Conservation (phyloP, 208 protist genomes). For the Acanthamoeba lenticulata region DNA sequence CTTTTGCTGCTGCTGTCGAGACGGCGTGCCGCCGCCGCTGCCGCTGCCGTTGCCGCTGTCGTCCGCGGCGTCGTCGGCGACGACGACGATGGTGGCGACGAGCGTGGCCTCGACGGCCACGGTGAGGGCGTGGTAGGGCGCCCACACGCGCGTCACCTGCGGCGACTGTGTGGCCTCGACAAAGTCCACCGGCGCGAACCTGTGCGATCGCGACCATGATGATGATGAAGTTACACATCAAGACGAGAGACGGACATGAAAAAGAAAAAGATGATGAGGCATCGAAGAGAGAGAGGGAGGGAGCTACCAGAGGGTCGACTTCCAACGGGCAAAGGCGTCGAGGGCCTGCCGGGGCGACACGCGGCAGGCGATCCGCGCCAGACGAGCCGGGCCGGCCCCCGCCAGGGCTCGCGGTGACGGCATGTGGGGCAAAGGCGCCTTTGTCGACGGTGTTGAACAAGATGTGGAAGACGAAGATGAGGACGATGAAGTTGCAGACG, state of each 20-base stretch:
- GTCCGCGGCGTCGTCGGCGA: neutral
- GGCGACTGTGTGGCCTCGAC: neutral
- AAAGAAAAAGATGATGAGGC: neutral
- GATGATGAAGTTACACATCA: neutral
- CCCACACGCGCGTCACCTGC: neutral
- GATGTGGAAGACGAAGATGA: no score
- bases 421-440: no score
- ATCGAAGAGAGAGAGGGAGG: neutral
- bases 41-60: neutral
- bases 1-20: neutral
- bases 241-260: neutral
- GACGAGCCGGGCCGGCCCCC: no score
- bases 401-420: no score
- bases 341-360: neutral
- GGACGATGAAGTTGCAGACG: no score
- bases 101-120: neutral
- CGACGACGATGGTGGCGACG: neutral
- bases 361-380: slow-evolving; percentile 1
- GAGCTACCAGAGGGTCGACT: neutral
- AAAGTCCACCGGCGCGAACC: slow-evolving; percentile 1
- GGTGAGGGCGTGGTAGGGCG: neutral
- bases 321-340: neutral
- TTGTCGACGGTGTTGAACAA: no score
- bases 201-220: neutral
- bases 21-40: neutral